Base-by-base conservation (phyloP, 2,329 filamentous ascomycete species). In the Talaromyces sp. region DNA sequence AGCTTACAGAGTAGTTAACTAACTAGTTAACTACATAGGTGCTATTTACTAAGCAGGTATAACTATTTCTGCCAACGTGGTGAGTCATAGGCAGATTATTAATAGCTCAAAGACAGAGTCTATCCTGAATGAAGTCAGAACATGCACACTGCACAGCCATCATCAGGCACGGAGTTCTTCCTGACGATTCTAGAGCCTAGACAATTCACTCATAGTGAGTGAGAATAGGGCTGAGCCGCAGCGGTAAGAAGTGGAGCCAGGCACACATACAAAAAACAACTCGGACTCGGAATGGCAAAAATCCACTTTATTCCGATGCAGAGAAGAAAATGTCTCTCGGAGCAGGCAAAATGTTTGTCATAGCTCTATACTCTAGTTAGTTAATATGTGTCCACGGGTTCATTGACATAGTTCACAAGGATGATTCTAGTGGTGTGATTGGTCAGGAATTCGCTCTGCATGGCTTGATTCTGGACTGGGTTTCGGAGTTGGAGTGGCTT, bases 401-500 rank as follows among this genome's bases (percentile, higher is more conserved):
- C 41, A 25, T 25, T 33, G 28, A 33, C 17, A 48, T 19, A 28
- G n/a, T 28, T 48, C 45, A 48, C 45, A 48, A 21, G 45, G 8
- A 10, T 48, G n/a, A 5, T 33, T 19, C 5, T 10, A 10, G 8
- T n/a, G 10, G 10, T 39, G 8, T 21, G 19, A 33, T 52, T 52
- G 48, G 48, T 28, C 33, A 13, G 33, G 19, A 19, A 52, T 13
- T 39, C 1, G n/a, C 21, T 22, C 6, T 39, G 19, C 15, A 13
- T 28, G 17, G 33, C 48, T 52, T 15, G 31, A 25, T 52, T 52
- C 48, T 52, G 48, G 48, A 3, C 31, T 15, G 28, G 17, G 31
- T 52, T 10, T 52, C 48, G 48, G 48, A 52, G 48, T 52, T 52
- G 48, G 33, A 25, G 48, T 39, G 48, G 48, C 15, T 39, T 52